Conservation (phyloP, 176 grass and related monocot genomes). For the Zea luxurians region DNA sequence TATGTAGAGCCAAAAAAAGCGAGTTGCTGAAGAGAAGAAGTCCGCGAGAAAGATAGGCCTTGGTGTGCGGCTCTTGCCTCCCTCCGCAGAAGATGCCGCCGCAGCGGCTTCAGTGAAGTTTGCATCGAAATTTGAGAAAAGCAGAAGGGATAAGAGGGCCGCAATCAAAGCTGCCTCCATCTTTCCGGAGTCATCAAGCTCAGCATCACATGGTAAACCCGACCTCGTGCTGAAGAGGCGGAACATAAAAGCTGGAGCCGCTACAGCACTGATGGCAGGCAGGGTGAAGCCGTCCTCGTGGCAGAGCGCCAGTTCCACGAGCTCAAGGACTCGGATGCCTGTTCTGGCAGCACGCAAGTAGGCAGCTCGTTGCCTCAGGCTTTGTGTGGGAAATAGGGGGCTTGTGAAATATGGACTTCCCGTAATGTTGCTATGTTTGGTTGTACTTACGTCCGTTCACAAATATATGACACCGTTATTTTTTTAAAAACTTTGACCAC, state of each 20-base stretch:
- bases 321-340: constrained; percentile 30
- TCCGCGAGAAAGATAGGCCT: constrained; percentile 74
- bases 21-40: constrained; percentile 67
- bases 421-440: too few species aligned
- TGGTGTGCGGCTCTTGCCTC: constrained; percentile 75
- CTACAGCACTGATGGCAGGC: constrained; percentile 54
- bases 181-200: constrained; percentile 57
- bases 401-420: too few species aligned
- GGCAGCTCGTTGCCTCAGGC: neutral
- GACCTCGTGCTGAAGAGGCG: constrained; percentile 69
- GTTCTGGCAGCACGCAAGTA: constrained; percentile 42
- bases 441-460: too few species aligned
- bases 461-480: too few species aligned
- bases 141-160: constrained; percentile 70
- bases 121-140: constrained; percentile 73
- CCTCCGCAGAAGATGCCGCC: constrained; percentile 64
- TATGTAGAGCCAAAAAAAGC: constrained; percentile 88
- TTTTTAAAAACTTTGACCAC: too few species aligned
- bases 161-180: constrained; percentile 85
- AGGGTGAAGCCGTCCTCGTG: constrained; percentile 65
- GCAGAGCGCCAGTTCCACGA: constrained; percentile 42
- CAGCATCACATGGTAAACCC: constrained; percentile 41
- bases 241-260: constrained; percentile 61
- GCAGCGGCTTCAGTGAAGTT: constrained; percentile 68
- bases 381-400: too few species aligned